These are phyloP conservation scores for Aspergillus leporis DNA, from an alignment of 495 filamentous ascomycete genomes.

Conservation along the genomic window DNA sequence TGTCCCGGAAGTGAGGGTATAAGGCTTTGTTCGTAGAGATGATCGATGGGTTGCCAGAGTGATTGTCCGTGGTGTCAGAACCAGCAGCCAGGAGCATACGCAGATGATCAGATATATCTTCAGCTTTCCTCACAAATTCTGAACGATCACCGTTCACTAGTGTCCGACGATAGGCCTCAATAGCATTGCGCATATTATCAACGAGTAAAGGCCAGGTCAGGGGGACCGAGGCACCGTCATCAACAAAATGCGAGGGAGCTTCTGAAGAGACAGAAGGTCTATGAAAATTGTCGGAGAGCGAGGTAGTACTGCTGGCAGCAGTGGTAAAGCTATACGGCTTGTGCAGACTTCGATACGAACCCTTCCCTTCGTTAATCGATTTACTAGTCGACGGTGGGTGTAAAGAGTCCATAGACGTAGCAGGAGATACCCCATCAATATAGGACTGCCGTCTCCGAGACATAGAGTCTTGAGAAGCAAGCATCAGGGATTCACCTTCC, in stretches of 20 bases:
- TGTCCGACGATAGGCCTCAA: conserved; percentile 84
- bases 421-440: conserved; percentile 77
- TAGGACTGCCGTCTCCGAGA: conserved; percentile 64
- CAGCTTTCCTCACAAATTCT: conserved; percentile 87
- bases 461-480: conserved; percentile 58
- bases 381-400: conserved; percentile 58
- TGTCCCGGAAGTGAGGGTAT: conserved; percentile 96
- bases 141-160: conserved; percentile 77
- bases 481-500: conserved; percentile 66
- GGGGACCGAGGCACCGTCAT: conserved; percentile 71
- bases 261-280: conserved; percentile 57
- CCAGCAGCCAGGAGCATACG: conserved; percentile 91
- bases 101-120: conserved; percentile 96
- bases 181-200: conserved; percentile 83
- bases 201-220: conserved; percentile 87
- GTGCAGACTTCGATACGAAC: conserved; percentile 23
- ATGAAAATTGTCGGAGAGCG: conserved; percentile 36
- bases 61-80: conserved; percentile 95
- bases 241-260: conserved; percentile 80
- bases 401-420: conserved; percentile 90
- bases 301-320: conserved; percentile 35
- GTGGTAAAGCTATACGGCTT: conserved; percentile 26
- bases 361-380: conserved; percentile 32
- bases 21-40: conserved; percentile 95
- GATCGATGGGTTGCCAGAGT: conserved; percentile 98